Evolutionary conservation across 1,284 basidiomycete genomes (phyloP).

Genomic region (Athelia sp.): DNA sequence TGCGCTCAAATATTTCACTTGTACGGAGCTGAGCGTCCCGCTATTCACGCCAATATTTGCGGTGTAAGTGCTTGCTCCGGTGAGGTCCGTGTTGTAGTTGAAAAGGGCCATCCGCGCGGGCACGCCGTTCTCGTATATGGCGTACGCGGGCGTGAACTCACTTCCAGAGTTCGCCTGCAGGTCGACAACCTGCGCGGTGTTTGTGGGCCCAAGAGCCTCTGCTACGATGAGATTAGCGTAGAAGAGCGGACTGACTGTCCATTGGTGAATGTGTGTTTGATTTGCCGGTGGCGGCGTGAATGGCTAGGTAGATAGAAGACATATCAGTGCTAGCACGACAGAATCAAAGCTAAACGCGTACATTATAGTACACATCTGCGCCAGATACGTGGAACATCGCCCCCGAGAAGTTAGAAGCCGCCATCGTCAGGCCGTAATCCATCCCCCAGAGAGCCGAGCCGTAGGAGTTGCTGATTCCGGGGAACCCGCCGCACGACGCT

Average conservation of each 20-base stretch:
- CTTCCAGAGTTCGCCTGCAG: constrained; percentile 29
- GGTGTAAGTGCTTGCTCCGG: constrained; percentile 31
- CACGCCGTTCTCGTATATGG: constrained; percentile 41
- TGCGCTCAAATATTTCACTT: constrained; percentile 33
- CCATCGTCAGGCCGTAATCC: constrained; percentile 33
- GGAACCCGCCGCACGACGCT: constrained; percentile 68
- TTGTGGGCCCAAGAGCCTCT: constrained; percentile 42
- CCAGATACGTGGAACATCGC: constrained; percentile 35
- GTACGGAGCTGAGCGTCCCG: constrained; percentile 25
- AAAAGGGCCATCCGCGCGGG: constrained; percentile 43
- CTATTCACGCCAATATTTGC: constrained; percentile 22
- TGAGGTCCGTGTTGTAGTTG: constrained; percentile 42
- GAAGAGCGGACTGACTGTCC: constrained; percentile 34
- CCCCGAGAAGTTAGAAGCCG: constrained; percentile 29
- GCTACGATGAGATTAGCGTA: constrained; percentile 44
- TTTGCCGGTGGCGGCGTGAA: constrained; percentile 33
- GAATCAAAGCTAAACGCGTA: constrained; percentile 26
- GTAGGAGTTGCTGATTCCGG: constrained; percentile 24
- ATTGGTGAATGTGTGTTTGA: constrained; percentile 29
- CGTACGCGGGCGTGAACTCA: constrained; percentile 44
- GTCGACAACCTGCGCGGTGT: constrained; percentile 38
- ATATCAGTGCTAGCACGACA: constrained; percentile 15
- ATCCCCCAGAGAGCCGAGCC: constrained; percentile 43
- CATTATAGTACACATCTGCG: constrained; percentile 36
- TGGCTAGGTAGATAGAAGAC: constrained; percentile 4